Percentiles rank a stretch among this genome's conserved stretches.
phyloP scores from a whole-genome alignment of 2,329 filamentous ascomycete genomes.

The Neopestalotiopsis rosae region DNA sequence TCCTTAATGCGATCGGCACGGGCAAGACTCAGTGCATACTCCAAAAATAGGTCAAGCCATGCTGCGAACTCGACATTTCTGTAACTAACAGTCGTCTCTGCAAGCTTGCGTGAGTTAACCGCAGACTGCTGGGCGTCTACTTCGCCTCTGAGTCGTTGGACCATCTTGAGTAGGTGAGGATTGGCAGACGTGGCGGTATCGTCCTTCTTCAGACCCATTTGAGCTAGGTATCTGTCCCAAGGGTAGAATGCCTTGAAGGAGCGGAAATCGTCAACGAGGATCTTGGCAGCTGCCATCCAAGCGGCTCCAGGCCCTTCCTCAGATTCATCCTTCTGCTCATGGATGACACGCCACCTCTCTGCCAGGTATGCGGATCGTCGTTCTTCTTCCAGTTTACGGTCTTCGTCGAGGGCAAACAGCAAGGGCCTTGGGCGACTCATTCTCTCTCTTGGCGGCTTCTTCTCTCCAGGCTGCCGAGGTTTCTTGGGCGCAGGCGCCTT shows the following conservation, averaged over 20 bases:
- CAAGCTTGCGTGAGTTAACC: constrained; percentile 25
- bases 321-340: constrained; percentile 33
- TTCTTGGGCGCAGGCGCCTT: constrained; percentile 5
- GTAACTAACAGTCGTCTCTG: constrained; percentile 42
- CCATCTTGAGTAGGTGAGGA: constrained; percentile 59
- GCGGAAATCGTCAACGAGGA: constrained; percentile 67
- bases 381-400: constrained; percentile 35
- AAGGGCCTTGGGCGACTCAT: constrained; percentile 31
- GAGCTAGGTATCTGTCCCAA: constrained; percentile 69
- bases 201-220: constrained; percentile 52
- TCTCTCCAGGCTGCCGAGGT: constrained; percentile 4
- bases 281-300: constrained; percentile 65
- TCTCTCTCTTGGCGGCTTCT: constrained; percentile 1
- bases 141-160: constrained; percentile 56
- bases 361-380: constrained; percentile 37
- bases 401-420: constrained; percentile 36
- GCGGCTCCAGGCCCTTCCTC: constrained; percentile 48
- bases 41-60: constrained; percentile 91
- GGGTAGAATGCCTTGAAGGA: constrained; percentile 68
- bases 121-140: constrained; percentile 32
- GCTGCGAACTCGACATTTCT: constrained; percentile 80
- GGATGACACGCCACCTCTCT: constrained; percentile 45
- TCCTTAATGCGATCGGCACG: constrained; percentile 69
- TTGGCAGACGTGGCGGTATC: constrained; percentile 36
- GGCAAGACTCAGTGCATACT: constrained; percentile 81